phyloP scores from a whole-genome alignment of 2,329 filamentous ascomycete genomes.

The Nannizziopsis barbatae region DNA sequence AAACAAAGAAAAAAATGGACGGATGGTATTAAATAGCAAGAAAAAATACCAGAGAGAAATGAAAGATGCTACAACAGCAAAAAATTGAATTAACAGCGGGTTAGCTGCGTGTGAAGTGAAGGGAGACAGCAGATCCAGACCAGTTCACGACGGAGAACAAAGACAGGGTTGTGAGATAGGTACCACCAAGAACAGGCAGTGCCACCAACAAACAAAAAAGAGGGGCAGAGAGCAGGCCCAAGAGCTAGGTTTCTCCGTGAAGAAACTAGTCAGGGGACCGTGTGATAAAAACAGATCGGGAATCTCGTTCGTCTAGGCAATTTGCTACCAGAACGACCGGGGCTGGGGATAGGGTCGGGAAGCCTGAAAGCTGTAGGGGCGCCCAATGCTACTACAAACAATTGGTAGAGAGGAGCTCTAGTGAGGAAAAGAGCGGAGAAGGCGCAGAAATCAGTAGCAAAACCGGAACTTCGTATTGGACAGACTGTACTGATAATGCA shows the following conservation, averaged over 20 bases:
- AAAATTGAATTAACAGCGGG: background rate
- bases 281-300: constrained; percentile 6
- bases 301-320: constrained; percentile 9
- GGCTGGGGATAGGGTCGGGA: background rate
- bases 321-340: constrained; percentile 1
- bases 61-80: background rate
- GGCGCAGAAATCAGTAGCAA: background rate
- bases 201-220: background rate
- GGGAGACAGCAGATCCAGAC: constrained; percentile 3
- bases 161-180: background rate
- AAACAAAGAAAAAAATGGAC: background rate
- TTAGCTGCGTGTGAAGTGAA: background rate
- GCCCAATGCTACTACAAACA: constrained; percentile 3
- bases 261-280: constrained; percentile 1
- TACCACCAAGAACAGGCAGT: constrained; percentile 1
- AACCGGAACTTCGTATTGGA: background rate
- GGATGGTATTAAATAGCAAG: constrained; percentile 1
- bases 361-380: background rate
- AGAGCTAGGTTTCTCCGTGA: background rate
- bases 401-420: constrained; percentile 3
- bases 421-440: background rate
- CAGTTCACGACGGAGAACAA: background rate
- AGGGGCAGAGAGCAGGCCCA: constrained; percentile 2
- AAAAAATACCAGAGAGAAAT: background rate
- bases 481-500: background rate